Percentiles rank a stretch among this genome's conserved stretches.
Conservation (phyloP, 2,329 filamentous ascomycete genomes). For the Aspergillus glaucus region DNA sequence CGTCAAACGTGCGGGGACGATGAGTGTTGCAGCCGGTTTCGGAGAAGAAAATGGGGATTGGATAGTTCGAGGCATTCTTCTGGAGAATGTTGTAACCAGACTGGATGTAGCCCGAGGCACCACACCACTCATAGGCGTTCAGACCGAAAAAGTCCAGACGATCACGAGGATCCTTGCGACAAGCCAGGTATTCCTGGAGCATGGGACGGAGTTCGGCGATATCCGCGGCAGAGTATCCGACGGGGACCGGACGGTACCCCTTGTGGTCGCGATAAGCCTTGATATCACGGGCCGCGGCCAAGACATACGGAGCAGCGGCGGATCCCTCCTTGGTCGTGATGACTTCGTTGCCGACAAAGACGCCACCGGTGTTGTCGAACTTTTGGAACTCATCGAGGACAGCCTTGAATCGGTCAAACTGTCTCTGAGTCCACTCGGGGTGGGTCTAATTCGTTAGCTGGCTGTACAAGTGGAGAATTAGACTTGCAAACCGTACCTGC, state of each 20-base stretch:
- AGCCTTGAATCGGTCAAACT: conserved; percentile 60
- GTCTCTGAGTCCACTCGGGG: conserved; percentile 66
- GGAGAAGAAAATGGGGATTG: conserved; percentile 83
- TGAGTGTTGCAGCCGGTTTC: conserved; percentile 73
- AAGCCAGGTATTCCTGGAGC: conserved; percentile 70
- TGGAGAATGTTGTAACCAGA: conserved; percentile 68
- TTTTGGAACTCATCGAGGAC: conserved; percentile 72
- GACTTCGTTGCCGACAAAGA: conserved; percentile 86
- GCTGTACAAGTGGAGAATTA: neutral
- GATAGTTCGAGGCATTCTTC: conserved; percentile 61
- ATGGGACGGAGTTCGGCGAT: conserved; percentile 64
- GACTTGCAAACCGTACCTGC: conserved; percentile 23
- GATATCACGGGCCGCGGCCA: conserved; percentile 73
- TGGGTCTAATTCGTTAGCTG: conserved; percentile 36
- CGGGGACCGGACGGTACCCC: conserved; percentile 71
- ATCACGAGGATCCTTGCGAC: conserved; percentile 60
- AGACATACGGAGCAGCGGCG: conserved; percentile 72
- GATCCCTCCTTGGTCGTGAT: conserved; percentile 48
- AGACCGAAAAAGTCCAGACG: conserved; percentile 76
- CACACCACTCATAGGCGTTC: conserved; percentile 81
- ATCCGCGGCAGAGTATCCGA: conserved; percentile 84
- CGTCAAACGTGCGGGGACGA: conserved; percentile 39
- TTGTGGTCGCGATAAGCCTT: conserved; percentile 73
- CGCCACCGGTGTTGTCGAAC: conserved; percentile 74
- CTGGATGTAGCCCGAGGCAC: conserved; percentile 47